phyloP scores from a whole-genome alignment of 1,284 basidiomycete species.

The Hypsizygus ulmarius region DNA sequence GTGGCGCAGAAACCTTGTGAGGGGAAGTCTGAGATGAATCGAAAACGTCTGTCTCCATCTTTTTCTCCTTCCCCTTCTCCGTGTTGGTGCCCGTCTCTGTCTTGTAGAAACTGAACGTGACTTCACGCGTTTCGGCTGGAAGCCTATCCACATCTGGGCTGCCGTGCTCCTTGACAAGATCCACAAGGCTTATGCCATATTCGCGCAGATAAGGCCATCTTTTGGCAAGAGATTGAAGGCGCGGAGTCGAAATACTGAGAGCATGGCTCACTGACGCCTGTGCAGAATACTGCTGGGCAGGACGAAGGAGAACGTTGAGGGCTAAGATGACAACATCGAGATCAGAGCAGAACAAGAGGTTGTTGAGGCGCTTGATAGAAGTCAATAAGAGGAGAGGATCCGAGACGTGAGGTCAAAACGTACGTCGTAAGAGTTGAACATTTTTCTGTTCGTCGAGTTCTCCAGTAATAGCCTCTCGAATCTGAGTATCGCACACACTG shows the following conservation, averaged over 20 bases:
- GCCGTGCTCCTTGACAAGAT: slow-evolving; percentile 58
- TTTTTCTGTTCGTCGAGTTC: slow-evolving; percentile 97
- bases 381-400: slow-evolving; percentile 13
- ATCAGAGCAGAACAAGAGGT: slow-evolving; percentile 86
- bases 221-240: slow-evolving; percentile 68
- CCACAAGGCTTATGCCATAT: slow-evolving; percentile 66
- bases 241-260: slow-evolving; percentile 72
- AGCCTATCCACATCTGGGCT: slow-evolving; percentile 54
- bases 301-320: slow-evolving; percentile 85
- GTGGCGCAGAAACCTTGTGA: slow-evolving; percentile 34
- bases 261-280: slow-evolving; percentile 77
- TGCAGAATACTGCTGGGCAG: slow-evolving; percentile 91
- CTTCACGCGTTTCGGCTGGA: slow-evolving; percentile 68
- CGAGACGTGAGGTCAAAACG: slow-evolving; percentile 32
- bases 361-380: slow-evolving; percentile 74
- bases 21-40: slow-evolving; percentile 36
- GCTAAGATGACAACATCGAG: slow-evolving; percentile 85
- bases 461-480: slow-evolving; percentile 92
- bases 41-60: slow-evolving; percentile 41
- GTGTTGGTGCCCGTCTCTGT: slow-evolving; percentile 39
- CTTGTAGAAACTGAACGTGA: slow-evolving; percentile 74
- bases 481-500: slow-evolving; percentile 79
- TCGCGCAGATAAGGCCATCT: slow-evolving; percentile 76
- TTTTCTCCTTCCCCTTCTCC: slow-evolving; percentile 38
- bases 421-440: slow-evolving; percentile 96